Evolutionary conservation across 805 yeast species (phyloP).

Genomic region (Lipomyces orientalis): DNA sequence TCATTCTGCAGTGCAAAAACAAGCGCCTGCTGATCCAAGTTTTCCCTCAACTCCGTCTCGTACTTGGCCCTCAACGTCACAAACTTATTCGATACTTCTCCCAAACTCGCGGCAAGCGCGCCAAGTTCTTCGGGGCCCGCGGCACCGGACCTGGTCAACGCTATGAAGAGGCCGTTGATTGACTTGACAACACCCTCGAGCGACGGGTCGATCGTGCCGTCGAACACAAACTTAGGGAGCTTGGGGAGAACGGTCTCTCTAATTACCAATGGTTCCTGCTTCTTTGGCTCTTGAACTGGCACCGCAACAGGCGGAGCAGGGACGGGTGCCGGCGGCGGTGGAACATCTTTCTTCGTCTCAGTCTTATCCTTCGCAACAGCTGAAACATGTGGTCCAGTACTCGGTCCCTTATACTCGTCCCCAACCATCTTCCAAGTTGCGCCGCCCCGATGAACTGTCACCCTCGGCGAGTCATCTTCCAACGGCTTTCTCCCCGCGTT

Average conservation of each 20-base stretch:
- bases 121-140: constrained; percentile 34
- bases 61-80: constrained; percentile 30
- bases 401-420: constrained; percentile 38
- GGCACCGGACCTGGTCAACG: constrained; percentile 30
- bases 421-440: constrained; percentile 36
- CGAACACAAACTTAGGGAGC: constrained; percentile 35
- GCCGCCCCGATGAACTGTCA: constrained; percentile 37
- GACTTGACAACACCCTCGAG: constrained; percentile 39
- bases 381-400: constrained; percentile 33
- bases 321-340: constrained; percentile 36
- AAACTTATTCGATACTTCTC: constrained; percentile 32
- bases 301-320: constrained; percentile 20
- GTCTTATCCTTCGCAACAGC: constrained; percentile 20
- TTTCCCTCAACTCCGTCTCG: constrained; percentile 37
- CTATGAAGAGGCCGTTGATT: constrained; percentile 39
- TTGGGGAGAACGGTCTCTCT: constrained; percentile 30
- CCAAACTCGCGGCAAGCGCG: constrained; percentile 31
- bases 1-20: constrained; percentile 43
- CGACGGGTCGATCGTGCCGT: constrained; percentile 40
- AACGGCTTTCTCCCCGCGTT: constrained; percentile 33
- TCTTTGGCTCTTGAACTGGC: not conserved
- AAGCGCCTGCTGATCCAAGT: constrained; percentile 44
- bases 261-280: constrained; percentile 17
- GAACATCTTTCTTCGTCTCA: constrained; percentile 23
- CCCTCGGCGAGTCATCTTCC: constrained; percentile 24